phyloP scores from a whole-genome alignment of 345 rosid species.

The Ricinus communis region DNA sequence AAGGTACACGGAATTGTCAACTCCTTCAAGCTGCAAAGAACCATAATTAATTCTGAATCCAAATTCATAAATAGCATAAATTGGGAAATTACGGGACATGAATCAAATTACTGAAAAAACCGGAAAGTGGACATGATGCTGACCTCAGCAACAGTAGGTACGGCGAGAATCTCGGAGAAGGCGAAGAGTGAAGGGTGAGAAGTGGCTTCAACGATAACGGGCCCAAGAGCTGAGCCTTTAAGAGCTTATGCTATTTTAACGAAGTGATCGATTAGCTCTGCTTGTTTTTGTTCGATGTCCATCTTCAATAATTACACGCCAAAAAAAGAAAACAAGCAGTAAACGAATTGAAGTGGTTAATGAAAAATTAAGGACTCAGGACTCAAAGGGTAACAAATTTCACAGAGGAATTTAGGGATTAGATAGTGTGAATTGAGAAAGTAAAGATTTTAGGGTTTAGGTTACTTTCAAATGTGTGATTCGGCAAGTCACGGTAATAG shows the following conservation, averaged over 20 bases:
- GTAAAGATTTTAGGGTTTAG: neutral
- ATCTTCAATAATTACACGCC: constrained; percentile 25
- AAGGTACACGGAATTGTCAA: constrained; percentile 51
- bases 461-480: neutral
- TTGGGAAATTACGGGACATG: neutral
- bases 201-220: constrained; percentile 72
- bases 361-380: neutral
- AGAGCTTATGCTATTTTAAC: constrained; percentile 53
- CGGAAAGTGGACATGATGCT: neutral
- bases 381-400: neutral
- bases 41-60: neutral
- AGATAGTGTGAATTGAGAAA: neutral
- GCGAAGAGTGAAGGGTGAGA: constrained; percentile 87
- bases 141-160: constrained; percentile 58
- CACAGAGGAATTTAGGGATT: neutral
- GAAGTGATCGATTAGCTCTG: constrained; percentile 64
- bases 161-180: constrained; percentile 90
- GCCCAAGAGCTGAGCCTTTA: constrained; percentile 51
- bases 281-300: constrained; percentile 89
- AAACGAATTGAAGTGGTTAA: too few relatives aligned
- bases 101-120: neutral
- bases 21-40: constrained; percentile 77
- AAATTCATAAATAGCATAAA: neutral
- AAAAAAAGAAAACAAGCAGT: too few relatives aligned
- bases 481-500: too few relatives aligned